These are phyloP conservation scores for Hansenula lynferdii DNA, from an alignment of 1,139 yeast genomes.

Conservation along the genomic window DNA sequence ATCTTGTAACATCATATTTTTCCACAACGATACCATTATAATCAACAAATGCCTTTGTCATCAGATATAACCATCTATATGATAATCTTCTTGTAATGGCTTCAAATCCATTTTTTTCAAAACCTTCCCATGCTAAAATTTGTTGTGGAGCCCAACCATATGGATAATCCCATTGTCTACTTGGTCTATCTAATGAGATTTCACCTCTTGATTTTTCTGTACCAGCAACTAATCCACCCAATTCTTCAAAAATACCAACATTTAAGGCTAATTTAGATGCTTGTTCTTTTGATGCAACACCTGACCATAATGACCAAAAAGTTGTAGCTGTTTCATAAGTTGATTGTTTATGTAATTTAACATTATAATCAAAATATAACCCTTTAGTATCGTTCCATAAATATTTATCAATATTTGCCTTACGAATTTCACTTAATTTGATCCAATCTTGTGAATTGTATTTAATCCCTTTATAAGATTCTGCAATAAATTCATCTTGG, in stretches of 20 bases:
- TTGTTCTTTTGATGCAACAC: slow-evolving; percentile 66
- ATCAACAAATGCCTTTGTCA: slow-evolving; percentile 91
- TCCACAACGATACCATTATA: slow-evolving; percentile 95
- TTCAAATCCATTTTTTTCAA: slow-evolving; percentile 65
- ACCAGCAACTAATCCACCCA: slow-evolving; percentile 89
- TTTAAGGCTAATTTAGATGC: slow-evolving; percentile 58
- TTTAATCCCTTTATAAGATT: slow-evolving; percentile 31
- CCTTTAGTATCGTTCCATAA: slow-evolving; percentile 83
- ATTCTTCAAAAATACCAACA: slow-evolving; percentile 70
- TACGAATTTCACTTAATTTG: slow-evolving; percentile 49
- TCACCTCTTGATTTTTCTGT: slow-evolving; percentile 74
- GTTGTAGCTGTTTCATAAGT: slow-evolving; percentile 85
- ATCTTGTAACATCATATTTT: slow-evolving; percentile 85
- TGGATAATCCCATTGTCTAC: slow-evolving; percentile 98
- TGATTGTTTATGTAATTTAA: slow-evolving; percentile 50
- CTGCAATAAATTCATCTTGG: slow-evolving; percentile 37
- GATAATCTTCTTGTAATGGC: slow-evolving; percentile 67
- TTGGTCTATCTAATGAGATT: slow-evolving; percentile 65
- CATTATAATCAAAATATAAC: slow-evolving; percentile 81
- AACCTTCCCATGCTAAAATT: slow-evolving; percentile 89
- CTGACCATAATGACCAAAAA: slow-evolving; percentile 92
- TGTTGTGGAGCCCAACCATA: slow-evolving; percentile 99
- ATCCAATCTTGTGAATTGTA: slow-evolving; percentile 61
- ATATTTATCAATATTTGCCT: slow-evolving; percentile 55
- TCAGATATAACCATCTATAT: slow-evolving; percentile 84